Conservation (phyloP, 768 basidiomycete species). For the Auriculariales sp. region DNA sequence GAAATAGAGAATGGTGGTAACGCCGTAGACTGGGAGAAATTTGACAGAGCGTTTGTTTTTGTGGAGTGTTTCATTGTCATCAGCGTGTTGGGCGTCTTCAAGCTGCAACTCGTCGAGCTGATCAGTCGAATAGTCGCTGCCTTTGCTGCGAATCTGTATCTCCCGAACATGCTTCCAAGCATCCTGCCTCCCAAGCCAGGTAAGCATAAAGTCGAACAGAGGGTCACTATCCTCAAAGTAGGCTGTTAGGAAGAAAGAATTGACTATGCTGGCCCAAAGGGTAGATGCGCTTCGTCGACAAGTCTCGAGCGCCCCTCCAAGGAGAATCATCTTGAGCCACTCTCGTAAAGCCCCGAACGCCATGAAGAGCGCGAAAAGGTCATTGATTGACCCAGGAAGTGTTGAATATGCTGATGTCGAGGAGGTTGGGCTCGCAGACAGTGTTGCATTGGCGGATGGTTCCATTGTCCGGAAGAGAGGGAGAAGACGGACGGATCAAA, state of each 20-base stretch:
- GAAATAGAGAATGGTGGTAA: background rate
- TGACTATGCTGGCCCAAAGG: slow-evolving; percentile 28
- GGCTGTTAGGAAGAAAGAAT: slow-evolving; percentile 48
- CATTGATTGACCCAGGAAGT: background rate
- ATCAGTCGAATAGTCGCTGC: no score
- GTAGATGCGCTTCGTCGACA: slow-evolving; percentile 31
- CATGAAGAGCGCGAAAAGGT: slow-evolving; percentile 27
- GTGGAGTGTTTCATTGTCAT: no score
- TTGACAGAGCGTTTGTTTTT: no score
- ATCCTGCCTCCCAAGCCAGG: slow-evolving; percentile 49
- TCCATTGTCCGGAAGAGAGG: no score
- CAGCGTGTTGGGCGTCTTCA: no score
- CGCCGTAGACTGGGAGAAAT: background rate
- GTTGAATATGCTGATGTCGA: background rate
- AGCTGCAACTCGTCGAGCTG: no score
- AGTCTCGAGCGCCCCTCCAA: slow-evolving; percentile 49
- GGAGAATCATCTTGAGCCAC: slow-evolving; percentile 46
- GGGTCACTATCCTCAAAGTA: slow-evolving; percentile 42
- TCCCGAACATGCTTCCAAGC: slow-evolving; percentile 41
- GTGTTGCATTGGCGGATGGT: no score
- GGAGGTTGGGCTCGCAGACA: background rate
- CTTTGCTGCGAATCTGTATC: slow-evolving; percentile 38
- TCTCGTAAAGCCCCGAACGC: slow-evolving; percentile 43
- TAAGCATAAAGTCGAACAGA: slow-evolving; percentile 57
- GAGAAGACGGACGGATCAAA: background rate